phyloP scores from a whole-genome alignment of 2,329 filamentous ascomycete genomes.

The Verticillium nonalfalfae region DNA sequence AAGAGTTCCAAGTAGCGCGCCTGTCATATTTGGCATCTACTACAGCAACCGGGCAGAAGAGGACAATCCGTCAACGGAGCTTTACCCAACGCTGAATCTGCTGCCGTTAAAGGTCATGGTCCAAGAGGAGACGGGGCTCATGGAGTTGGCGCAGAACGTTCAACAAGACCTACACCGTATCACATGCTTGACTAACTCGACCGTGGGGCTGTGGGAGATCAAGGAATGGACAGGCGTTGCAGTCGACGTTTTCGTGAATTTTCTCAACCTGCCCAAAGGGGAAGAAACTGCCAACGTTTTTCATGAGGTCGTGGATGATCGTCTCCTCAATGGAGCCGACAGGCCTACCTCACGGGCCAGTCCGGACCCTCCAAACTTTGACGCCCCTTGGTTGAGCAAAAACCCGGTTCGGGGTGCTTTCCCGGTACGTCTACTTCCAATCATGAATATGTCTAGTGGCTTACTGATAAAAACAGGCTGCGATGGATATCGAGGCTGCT shows the following conservation, averaged over 20 bases:
- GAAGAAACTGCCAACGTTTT: background rate
- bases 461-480: conserved; percentile 20
- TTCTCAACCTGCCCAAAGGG: conserved; percentile 49
- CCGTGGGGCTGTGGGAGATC: conserved; percentile 65
- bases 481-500: conserved; percentile 33
- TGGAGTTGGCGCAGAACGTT: conserved; percentile 50
- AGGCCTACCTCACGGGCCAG: no score
- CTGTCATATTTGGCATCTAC: conserved; percentile 71
- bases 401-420: conserved; percentile 23
- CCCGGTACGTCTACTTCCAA: conserved; percentile 17
- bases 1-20: conserved; percentile 10
- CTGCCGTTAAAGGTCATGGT: conserved; percentile 59
- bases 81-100: conserved; percentile 72
- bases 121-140: conserved; percentile 23
- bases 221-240: conserved; percentile 65
- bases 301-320: background rate
- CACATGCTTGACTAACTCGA: conserved; percentile 44
- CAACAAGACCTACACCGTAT: conserved; percentile 64
- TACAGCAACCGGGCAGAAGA: conserved; percentile 62
- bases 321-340: background rate
- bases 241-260: conserved; percentile 75
- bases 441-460: background rate
- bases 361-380: conserved; percentile 2
- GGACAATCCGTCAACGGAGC: conserved; percentile 25
- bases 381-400: conserved; percentile 8